Evolutionary conservation across 352 stramenopile species (phyloP), one percentile per base, ranked within the genome.

Genomic region (Pythium inflatum): DNA sequence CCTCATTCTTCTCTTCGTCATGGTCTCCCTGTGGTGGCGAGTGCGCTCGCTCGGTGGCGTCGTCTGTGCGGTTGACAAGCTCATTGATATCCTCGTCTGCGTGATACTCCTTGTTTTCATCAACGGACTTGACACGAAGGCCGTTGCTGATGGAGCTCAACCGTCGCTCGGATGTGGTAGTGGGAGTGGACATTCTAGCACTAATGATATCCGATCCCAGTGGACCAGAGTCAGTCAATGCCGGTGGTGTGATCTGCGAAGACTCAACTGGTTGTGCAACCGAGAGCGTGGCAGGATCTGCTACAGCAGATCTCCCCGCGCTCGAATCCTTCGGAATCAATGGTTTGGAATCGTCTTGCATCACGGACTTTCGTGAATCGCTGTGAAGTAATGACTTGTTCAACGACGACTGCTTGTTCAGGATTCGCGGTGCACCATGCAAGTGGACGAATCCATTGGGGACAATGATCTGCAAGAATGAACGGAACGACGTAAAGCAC

Each of bases 381-480:
- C 3, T n/a, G 30, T 27, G 30, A 2, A 27, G 8, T 18, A 59
- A 31, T 30, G 51, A 45, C 11, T 14, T 28, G 4, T 3, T 55
- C 27, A 24, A 3, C 2, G 58, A 66, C n/a, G 31, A 18, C 18
- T 68, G 48, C 40, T 68, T 59, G 18, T 31, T 41, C 27, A 43
- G 12, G 0, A 25, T 24, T 45, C 11, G 48, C 13, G 66, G 49
- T 3, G 31, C 20, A 6, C 69, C 69, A 30, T 72, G 63, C 8
- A 71, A 50, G 25, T 76, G 62, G 20, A 85, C 46, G 34, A 81
- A 71, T 0, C 82, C 82, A 18, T 90, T 90, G 1, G 82, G 72
- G 18, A 88, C 74, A 27, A 90, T 64, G 12, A 90, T 74, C 59
- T 88, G 81, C 3, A 90, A 50, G 1, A 90, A 64, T 5, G 77